These are phyloP conservation scores for Nothomitra cinnamomea DNA, from an alignment of 2,329 filamentous ascomycete species.

Conservation along the genomic window DNA sequence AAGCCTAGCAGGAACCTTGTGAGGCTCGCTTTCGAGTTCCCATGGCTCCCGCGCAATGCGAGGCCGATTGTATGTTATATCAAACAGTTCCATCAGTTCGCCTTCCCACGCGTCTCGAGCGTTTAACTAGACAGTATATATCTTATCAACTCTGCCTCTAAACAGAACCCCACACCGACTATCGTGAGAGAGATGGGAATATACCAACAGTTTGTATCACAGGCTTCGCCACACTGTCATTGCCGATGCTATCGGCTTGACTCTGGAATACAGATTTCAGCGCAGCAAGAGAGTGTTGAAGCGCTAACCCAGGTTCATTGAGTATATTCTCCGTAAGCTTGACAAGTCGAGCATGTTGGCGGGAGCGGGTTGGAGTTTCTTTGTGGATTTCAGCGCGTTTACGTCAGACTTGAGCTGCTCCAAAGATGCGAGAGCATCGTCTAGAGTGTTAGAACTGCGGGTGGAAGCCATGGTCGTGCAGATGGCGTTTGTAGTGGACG, in stretches of 20 bases:
- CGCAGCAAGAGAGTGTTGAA: constrained; percentile 4
- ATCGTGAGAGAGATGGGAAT: constrained; percentile 1
- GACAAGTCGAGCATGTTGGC: constrained; percentile 3
- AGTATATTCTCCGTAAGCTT: constrained; percentile 3
- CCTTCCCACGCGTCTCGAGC: neutral
- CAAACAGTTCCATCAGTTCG: constrained; percentile 4
- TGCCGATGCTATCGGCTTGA: constrained; percentile 1
- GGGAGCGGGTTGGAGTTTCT: constrained; percentile 2
- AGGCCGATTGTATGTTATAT: constrained; percentile 3
- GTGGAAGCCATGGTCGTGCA: neutral
- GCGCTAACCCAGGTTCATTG: constrained; percentile 3
- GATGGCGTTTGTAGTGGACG: neutral
- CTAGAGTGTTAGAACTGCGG: neutral
- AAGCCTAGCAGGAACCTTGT: constrained; percentile 3
- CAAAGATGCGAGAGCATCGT: constrained; percentile 2
- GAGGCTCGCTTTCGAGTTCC: constrained; percentile 3
- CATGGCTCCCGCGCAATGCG: constrained; percentile 3
- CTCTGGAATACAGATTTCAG: constrained; percentile 3
- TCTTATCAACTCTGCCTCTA: constrained; percentile 4
- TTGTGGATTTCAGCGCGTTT: constrained; percentile 4
- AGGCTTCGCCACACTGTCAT: neutral
- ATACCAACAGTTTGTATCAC: constrained; percentile 2
- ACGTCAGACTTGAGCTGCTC: constrained; percentile 1
- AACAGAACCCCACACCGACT: neutral
- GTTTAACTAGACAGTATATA: constrained; percentile 2